These are phyloP conservation scores for Alternaria brassicicola DNA, from an alignment of 2,329 filamentous ascomycete species.

Conservation along the genomic window DNA sequence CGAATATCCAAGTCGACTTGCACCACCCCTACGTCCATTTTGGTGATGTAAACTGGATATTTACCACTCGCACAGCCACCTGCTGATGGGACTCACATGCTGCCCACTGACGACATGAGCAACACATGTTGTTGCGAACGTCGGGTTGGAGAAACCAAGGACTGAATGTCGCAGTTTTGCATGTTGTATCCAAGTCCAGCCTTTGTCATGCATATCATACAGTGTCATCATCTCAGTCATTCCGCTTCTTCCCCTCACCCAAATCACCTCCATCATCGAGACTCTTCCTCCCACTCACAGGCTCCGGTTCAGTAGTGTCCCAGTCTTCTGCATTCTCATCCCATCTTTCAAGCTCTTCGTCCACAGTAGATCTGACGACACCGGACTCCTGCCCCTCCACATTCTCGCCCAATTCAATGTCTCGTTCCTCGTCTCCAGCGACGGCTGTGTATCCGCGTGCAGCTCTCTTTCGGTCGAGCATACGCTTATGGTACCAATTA, in stretches of 20 bases:
- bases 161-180: too few relatives aligned
- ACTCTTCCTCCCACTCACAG: conserved; percentile 32
- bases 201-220: conserved; percentile 20
- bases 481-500: conserved; percentile 92
- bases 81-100: neutral
- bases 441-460: conserved; percentile 75
- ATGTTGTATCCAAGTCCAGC: neutral
- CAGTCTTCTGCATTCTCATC: conserved; percentile 81
- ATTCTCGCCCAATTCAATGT: conserved; percentile 78
- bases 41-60: conserved; percentile 3
- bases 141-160: neutral
- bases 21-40: conserved; percentile 17
- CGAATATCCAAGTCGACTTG: conserved; percentile 45
- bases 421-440: conserved; percentile 62
- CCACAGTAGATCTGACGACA: conserved; percentile 62
- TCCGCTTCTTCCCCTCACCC: conserved; percentile 51
- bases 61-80: neutral
- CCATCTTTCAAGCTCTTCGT: conserved; percentile 91
- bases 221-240: conserved; percentile 42
- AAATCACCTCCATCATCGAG: conserved; percentile 36
- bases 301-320: conserved; percentile 62
- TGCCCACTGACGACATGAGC: neutral
- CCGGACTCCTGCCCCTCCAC: conserved; percentile 67
- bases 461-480: conserved; percentile 84
- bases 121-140: neutral